Conservation (phyloP, 352 stramenopile species). For the Phytophthora multivora region DNA sequence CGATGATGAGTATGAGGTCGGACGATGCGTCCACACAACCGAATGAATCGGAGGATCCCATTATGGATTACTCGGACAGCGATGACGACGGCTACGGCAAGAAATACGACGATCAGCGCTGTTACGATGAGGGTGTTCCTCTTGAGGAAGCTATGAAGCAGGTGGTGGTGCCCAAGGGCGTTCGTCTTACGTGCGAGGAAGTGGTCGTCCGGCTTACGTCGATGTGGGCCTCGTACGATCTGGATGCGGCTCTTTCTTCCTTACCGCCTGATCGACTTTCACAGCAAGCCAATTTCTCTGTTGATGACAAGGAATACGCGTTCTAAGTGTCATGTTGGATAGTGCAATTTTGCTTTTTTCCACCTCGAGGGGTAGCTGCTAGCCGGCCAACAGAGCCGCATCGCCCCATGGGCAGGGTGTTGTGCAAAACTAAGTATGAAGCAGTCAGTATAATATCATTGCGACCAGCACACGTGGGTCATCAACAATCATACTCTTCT, state of each 20-base stretch:
- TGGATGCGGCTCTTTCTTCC: slow-evolving; percentile 57
- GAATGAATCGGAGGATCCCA: slow-evolving; percentile 60
- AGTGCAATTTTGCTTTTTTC: slow-evolving; percentile 40
- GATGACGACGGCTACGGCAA: slow-evolving; percentile 49
- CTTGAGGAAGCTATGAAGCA: slow-evolving; percentile 82
- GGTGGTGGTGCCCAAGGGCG: slow-evolving; percentile 65
- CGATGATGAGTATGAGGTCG: slow-evolving; percentile 39
- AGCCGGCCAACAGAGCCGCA: slow-evolving; percentile 23
- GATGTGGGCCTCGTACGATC: slow-evolving; percentile 82
- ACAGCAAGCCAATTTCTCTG: slow-evolving; percentile 48
- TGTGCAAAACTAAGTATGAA: slow-evolving; percentile 49
- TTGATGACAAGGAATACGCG: slow-evolving; percentile 46
- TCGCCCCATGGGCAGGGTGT: slow-evolving; percentile 25
- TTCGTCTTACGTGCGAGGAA: slow-evolving; percentile 71
- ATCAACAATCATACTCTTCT: slow-evolving; percentile 7
- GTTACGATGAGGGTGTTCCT: slow-evolving; percentile 67
- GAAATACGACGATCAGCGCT: slow-evolving; percentile 66
- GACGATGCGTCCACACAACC: slow-evolving; percentile 50
- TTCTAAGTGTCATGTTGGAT: slow-evolving; percentile 32
- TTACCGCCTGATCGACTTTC: slow-evolving; percentile 54
- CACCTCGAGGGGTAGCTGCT: slow-evolving; percentile 26
- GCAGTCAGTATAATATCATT: slow-evolving; percentile 41
- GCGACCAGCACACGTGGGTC: slow-evolving; percentile 15
- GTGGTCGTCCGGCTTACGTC: slow-evolving; percentile 73
- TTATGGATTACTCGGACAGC: slow-evolving; percentile 44